Percentiles rank a stretch among this genome's conserved stretches.
Evolutionary conservation across 345 rosid species (phyloP).

Genomic region (Syzygium oleosum): DNA sequence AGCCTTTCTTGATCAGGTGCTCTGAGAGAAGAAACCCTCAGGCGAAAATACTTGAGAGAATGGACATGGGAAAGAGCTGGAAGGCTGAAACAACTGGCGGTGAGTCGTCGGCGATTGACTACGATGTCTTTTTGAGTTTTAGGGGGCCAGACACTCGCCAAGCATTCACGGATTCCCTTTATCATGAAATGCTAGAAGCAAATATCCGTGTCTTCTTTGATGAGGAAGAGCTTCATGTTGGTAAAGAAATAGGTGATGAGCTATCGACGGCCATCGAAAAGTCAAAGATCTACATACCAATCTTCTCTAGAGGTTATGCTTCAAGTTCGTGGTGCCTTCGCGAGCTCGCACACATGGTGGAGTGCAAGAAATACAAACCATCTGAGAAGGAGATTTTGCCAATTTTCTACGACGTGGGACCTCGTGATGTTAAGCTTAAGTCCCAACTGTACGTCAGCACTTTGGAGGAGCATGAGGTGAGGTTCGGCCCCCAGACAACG

Average conservation of each 20-base stretch:
- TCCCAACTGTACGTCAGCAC: accelerated
- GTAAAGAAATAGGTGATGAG: neutral
- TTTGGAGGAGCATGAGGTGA: neutral
- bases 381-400: neutral
- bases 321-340: neutral
- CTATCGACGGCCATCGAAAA: neutral
- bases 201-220: neutral
- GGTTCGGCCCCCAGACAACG: accelerated
- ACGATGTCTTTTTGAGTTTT: neutral
- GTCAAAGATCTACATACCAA: neutral
- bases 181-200: accelerated
- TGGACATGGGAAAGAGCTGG: neutral
- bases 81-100: accelerated
- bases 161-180: neutral
- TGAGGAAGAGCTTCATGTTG: neutral
- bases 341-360: neutral
- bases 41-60: neutral
- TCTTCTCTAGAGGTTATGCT: neutral
- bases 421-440: neutral
- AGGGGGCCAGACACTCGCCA: neutral
- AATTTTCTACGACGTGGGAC: neutral
- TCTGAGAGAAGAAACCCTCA: neutral
- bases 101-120: neutral
- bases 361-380: neutral
- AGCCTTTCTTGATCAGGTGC: neutral